Evolutionary conservation across 1,284 basidiomycete genomes (phyloP).

Genomic region (Moesziomyces aphidis): DNA sequence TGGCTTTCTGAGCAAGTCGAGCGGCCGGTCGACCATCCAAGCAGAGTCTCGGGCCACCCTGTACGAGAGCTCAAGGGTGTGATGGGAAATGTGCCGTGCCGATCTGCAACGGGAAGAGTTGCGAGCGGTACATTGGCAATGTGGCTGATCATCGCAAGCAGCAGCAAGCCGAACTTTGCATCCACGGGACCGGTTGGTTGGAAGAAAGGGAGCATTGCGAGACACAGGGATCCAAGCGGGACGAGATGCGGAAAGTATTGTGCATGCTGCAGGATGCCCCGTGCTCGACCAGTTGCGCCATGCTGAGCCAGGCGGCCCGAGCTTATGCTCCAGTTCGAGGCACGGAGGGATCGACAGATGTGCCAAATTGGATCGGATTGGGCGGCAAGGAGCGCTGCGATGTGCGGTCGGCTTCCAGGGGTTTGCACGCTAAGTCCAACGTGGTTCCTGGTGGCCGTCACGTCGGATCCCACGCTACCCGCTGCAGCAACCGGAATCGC

Average conservation of each 20-base stretch:
- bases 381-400: neutral
- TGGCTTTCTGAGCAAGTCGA: neutral
- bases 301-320: too few relatives aligned
- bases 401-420: neutral
- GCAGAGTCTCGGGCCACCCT: neutral
- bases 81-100: neutral
- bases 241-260: neutral
- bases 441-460: neutral
- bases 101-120: neutral
- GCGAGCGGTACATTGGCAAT: neutral
- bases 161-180: too few relatives aligned
- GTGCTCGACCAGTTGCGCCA: too few relatives aligned
- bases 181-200: too few relatives aligned
- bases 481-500: neutral
- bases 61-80: neutral
- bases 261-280: neutral
- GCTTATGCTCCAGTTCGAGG: too few relatives aligned
- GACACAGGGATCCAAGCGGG: neutral
- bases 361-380: neutral
- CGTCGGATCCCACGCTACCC: neutral
- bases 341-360: neutral
- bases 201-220: neutral
- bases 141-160: neutral
- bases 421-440: neutral
- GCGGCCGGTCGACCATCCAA: neutral